Percentiles rank a stretch among this genome's conserved stretches.
These are phyloP conservation scores for Casaregolazyma suthepensis DNA, from an alignment of 1,139 yeast genomes.

Conservation along the genomic window DNA sequence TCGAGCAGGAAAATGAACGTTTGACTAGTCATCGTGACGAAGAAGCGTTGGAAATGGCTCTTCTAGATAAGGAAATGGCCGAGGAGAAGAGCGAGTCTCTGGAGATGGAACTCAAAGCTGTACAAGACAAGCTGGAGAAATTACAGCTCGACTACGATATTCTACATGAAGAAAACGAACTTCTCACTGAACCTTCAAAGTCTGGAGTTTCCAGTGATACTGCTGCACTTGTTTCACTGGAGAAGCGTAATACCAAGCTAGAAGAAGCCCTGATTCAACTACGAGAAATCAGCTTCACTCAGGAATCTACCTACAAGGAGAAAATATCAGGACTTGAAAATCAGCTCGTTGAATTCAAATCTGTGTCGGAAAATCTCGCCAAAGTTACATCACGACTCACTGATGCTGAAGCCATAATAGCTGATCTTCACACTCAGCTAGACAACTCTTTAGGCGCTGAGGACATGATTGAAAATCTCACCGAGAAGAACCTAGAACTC, in stretches of 20 bases:
- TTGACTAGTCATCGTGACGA: conserved; percentile 32
- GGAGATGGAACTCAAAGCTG: conserved; percentile 26
- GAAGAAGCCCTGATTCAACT: conserved; percentile 36
- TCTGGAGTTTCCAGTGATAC: conserved; percentile 22
- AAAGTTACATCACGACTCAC: conserved; percentile 32
- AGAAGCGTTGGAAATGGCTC: conserved; percentile 46
- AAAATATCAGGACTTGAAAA: conserved; percentile 34
- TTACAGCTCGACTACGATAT: conserved; percentile 39
- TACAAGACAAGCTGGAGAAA: conserved; percentile 37
- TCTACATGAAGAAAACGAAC: conserved; percentile 43
- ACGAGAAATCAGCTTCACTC: conserved; percentile 33
- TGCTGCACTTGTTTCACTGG: conserved; percentile 31
- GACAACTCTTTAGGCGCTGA: conserved; percentile 35
- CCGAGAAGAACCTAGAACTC: conserved; percentile 48
- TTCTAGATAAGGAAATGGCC: conserved; percentile 51
- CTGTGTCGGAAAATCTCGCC: conserved; percentile 15
- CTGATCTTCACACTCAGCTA: conserved; percentile 39
- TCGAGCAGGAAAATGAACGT: conserved; percentile 31
- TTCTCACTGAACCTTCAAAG: conserved; percentile 30
- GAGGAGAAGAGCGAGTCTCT: conserved; percentile 40
- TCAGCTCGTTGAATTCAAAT: conserved; percentile 13
- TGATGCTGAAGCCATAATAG: conserved; percentile 39
- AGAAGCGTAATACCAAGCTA: conserved; percentile 38
- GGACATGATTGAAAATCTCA: conserved; percentile 49
- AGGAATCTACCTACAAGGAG: conserved; percentile 38